Evolutionary conservation across 192 early-diverging fungal species (phyloP), one percentile per base, ranked within the genome.

Genomic region (Oehlia diaphana): DNA sequence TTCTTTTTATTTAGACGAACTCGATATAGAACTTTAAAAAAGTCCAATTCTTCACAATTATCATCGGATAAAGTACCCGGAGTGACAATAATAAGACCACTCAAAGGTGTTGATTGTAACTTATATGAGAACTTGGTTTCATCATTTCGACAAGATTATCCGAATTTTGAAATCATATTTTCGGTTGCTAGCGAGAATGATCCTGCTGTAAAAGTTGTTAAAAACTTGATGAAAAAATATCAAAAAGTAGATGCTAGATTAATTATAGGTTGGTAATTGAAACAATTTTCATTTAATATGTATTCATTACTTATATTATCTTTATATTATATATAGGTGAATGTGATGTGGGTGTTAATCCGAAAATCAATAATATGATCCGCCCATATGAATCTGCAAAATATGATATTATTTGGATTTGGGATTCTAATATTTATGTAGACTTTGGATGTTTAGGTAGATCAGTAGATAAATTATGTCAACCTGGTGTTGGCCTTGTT

Each of bases 331-430:
- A 12, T 66, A 65, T 73, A 94, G 93, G 91, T 39, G 90, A 90
- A 64, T 80, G 87, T 50, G 81, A 87, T 61, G 92, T 95, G 2
- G 97, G 96, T 50, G 91, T 94, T 68, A 99, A 99, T 83, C 98
- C 98, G 21, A 99, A 99, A 84, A 92, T 98, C 80, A 96, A 96
- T 87, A 97, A 97, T 88, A 88, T 99, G 89, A 83, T 96, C 26
- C 90, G 91, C 68, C 93, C 93, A 10, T 98, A 95, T 83, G 86
- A 91, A 58, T 83, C 84, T 26, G 90, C 94, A 9, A 91, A 92
- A 78, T 86, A 95, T 83, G 95, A 97, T 80, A 92, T 98, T 79
- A 82, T 99, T 44, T 99, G 98, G 98, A 94, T 98, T 78, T 89
- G 93, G 28, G 98, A 99, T 83, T 95, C 93, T 7, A 98, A 98